Evolutionary conservation across 371 early-diverging fungal genomes (phyloP).

Genomic region (Amoeboaphelidium protococcarum): DNA sequence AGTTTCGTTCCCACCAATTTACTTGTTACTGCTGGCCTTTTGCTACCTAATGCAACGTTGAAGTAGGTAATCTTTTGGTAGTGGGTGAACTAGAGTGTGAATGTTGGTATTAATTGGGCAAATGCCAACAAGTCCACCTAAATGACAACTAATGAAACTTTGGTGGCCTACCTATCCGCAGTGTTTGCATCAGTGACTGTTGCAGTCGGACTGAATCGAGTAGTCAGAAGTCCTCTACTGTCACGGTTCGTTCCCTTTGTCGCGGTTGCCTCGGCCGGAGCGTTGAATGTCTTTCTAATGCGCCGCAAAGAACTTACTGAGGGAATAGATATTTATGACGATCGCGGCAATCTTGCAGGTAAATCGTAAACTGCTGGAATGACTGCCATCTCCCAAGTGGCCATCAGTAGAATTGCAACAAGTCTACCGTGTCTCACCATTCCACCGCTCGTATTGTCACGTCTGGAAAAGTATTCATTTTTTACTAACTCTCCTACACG

Average conservation of each 20-base stretch:
- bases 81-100: constrained; percentile 54
- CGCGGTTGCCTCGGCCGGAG: constrained; percentile 54
- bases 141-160: constrained; percentile 37
- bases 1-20: constrained; percentile 58
- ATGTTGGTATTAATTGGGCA: constrained; percentile 45
- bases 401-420: constrained; percentile 45
- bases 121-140: constrained; percentile 58
- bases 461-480: constrained; percentile 25
- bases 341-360: constrained; percentile 29
- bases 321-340: constrained; percentile 38
- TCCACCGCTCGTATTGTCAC: constrained; percentile 33
- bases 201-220: constrained; percentile 37
- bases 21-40: constrained; percentile 46
- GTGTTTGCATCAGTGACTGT: constrained; percentile 42
- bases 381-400: constrained; percentile 35
- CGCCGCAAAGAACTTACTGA: constrained; percentile 48
- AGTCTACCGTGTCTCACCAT: constrained; percentile 39
- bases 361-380: constrained; percentile 36
- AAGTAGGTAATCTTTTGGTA: constrained; percentile 43
- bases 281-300: constrained; percentile 59
- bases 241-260: constrained; percentile 38
- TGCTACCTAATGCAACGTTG: constrained; percentile 49
- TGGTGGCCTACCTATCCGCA: constrained; percentile 32
- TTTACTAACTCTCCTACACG: constrained; percentile 23
- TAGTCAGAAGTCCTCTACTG: constrained; percentile 17